These are phyloP conservation scores for Viola odorata DNA, from an alignment of 345 rosid genomes.

Conservation along the genomic window DNA sequence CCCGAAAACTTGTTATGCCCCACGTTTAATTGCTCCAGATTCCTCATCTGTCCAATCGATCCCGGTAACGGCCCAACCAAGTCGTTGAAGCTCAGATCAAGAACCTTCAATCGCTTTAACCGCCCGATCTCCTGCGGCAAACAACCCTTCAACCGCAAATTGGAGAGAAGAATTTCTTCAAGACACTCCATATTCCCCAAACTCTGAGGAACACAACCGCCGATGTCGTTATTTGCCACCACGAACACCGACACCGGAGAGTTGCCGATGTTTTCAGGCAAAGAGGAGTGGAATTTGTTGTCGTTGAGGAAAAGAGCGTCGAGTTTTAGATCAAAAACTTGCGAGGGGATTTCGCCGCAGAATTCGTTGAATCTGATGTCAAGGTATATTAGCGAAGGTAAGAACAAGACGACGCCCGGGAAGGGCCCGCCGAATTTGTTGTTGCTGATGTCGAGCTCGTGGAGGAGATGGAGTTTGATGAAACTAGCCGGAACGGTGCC, in stretches of 20 bases:
- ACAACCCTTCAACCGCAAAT: conserved; percentile 54
- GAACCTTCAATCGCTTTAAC: conserved; percentile 44
- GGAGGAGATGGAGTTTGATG: conserved; percentile 37
- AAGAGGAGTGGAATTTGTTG: conserved; percentile 51
- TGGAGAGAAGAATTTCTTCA: conserved; percentile 44
- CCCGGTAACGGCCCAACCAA: conserved; percentile 62
- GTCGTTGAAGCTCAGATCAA: conserved; percentile 60
- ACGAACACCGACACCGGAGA: conserved; percentile 75
- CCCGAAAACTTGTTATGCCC: conserved; percentile 62
- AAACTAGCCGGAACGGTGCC: conserved; percentile 53
- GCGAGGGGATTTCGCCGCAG: conserved; percentile 45
- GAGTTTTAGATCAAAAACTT: conserved; percentile 56
- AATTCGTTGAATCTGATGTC: conserved; percentile 69
- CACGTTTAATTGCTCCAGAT: conserved; percentile 65
- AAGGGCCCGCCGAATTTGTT: conserved; percentile 58
- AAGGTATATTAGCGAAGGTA: conserved; percentile 67
- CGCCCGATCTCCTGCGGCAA: conserved; percentile 49
- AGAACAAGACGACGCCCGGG: conserved; percentile 48
- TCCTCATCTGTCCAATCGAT: conserved; percentile 51
- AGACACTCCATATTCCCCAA: conserved; percentile 58
- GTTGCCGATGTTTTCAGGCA: conserved; percentile 71
- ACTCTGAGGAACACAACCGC: conserved; percentile 63
- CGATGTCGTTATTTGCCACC: conserved; percentile 51
- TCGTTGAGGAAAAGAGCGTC: conserved; percentile 80
- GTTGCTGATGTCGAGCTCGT: conserved; percentile 77